Percentiles rank a stretch among this genome's conserved stretches.
Conservation (phyloP, 805 yeast genomes). For the Starmerella etchellsii region DNA sequence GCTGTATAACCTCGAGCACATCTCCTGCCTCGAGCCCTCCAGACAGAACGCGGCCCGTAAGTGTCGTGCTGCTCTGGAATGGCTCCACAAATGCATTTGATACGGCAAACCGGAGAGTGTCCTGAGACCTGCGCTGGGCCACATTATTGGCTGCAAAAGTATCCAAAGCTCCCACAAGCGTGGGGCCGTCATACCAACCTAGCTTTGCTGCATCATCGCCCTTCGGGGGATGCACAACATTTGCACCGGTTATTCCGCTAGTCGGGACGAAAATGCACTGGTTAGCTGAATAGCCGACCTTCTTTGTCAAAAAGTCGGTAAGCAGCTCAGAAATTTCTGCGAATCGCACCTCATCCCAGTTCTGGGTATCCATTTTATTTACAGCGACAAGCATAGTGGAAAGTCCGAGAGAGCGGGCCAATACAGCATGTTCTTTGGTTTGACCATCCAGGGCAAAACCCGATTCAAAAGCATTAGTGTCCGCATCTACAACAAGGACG, state of each 20-base stretch:
- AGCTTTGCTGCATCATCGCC: slow-evolving; percentile 9
- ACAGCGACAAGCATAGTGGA: slow-evolving; percentile 46
- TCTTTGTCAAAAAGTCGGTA: slow-evolving; percentile 37
- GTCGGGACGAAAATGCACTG: slow-evolving; percentile 48
- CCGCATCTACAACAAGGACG: slow-evolving; percentile 55
- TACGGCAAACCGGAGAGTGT: slow-evolving; percentile 42
- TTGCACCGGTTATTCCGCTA: slow-evolving; percentile 56
- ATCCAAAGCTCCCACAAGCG: slow-evolving; percentile 30
- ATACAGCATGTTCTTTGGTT: slow-evolving; percentile 62
- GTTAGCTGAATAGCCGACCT: slow-evolving; percentile 36
- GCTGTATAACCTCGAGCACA: slow-evolving; percentile 30
- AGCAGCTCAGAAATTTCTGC: slow-evolving; percentile 39
- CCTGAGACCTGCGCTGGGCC: slow-evolving; percentile 1
- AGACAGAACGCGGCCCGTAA: slow-evolving; percentile 53
- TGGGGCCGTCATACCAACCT: slow-evolving; percentile 37
- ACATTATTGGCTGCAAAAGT: slow-evolving; percentile 19
- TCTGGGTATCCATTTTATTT: slow-evolving; percentile 55
- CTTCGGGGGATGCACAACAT: slow-evolving; percentile 33
- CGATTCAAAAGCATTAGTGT: slow-evolving; percentile 54
- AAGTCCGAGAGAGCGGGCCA: slow-evolving; percentile 58
- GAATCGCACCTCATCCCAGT: slow-evolving; percentile 45
- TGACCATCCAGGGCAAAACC: slow-evolving; percentile 60
- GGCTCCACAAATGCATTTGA: slow-evolving; percentile 46
- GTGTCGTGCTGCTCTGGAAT: slow-evolving; percentile 37
- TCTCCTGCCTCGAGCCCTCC: slow-evolving; percentile 67